These are phyloP conservation scores for Echium plantagineum DNA, from an alignment of 257 asterid genomes.

Conservation along the genomic window DNA sequence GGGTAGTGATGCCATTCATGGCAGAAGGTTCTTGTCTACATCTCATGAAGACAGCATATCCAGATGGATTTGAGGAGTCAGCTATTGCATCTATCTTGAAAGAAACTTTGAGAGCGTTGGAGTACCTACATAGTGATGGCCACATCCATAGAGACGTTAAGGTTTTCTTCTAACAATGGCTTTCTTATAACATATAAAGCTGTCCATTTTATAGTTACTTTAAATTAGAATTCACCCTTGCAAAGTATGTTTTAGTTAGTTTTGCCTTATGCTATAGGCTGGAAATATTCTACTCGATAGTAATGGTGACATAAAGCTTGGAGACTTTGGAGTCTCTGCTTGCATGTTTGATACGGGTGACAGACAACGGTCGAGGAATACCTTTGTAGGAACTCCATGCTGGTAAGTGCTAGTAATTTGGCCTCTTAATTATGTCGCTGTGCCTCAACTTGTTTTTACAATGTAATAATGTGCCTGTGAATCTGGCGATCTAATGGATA, in stretches of 20 bases:
- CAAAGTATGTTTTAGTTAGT: conserved; percentile 9
- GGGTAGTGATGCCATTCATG: conserved; percentile 99
- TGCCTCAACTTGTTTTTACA: not conserved
- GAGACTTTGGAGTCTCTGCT: conserved; percentile 97
- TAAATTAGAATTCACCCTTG: conserved; percentile 5
- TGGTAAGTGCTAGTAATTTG: conserved; percentile 38
- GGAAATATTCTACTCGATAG: conserved; percentile 89
- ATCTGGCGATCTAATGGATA: conserved; percentile 12
- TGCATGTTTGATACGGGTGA: conserved; percentile 95
- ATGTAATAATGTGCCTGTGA: conserved; percentile 6
- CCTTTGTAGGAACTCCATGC: conserved; percentile 99
- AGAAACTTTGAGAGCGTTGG: conserved; percentile 96
- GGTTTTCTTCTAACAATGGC: conserved; percentile 30
- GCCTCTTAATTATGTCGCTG: not conserved
- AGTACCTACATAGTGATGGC: conserved; percentile 86
- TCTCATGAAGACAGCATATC: conserved; percentile 93
- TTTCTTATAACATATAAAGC: conserved; percentile 1
- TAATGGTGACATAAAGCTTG: conserved; percentile 88
- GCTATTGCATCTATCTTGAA: conserved; percentile 79
- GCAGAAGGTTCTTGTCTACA: conserved; percentile 98
- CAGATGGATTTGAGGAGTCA: conserved; percentile 93
- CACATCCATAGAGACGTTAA: conserved; percentile 97
- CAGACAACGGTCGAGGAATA: conserved; percentile 93
- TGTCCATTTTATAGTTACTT: not conserved
- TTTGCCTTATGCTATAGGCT: conserved; percentile 42